These are phyloP conservation scores for Nematodospora anomalae DNA, from an alignment of 1,139 yeast species.

Conservation along the genomic window DNA sequence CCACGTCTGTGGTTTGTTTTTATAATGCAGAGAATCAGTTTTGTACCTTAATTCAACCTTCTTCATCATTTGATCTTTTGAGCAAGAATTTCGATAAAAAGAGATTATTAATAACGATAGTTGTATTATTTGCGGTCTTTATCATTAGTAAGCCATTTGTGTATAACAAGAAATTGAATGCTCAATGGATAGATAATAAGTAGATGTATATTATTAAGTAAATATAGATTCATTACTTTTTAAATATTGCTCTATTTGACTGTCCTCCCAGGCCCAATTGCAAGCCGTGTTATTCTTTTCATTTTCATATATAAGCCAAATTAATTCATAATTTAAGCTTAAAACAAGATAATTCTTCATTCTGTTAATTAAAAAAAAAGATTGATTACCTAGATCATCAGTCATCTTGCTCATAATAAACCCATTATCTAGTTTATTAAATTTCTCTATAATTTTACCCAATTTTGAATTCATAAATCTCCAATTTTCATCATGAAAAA, in stretches of 20 bases:
- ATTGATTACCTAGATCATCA: conserved; percentile 10
- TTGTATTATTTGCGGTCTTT: conserved; percentile 45
- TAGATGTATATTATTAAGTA: conserved; percentile 10
- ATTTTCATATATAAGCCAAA: conserved; percentile 39
- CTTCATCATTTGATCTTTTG: conserved; percentile 79
- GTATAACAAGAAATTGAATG: conserved; percentile 44
- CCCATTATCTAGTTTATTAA: conserved; percentile 20
- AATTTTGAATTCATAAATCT: conserved; percentile 27
- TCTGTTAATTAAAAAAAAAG: conserved; percentile 33
- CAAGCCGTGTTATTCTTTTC: not conserved
- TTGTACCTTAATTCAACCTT: conserved; percentile 77
- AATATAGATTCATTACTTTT: conserved; percentile 16
- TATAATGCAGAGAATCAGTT: conserved; percentile 65
- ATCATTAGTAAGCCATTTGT: conserved; percentile 61
- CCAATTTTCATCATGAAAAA: conserved; percentile 28
- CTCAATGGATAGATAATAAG: conserved; percentile 31
- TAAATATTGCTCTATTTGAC: conserved; percentile 23
- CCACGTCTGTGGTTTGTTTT: conserved; percentile 72
- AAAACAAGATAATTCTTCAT: conserved; percentile 43
- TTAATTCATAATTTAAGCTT: conserved; percentile 41
- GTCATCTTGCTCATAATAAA: conserved; percentile 12
- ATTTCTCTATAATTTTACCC: conserved; percentile 31
- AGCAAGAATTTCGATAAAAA: conserved; percentile 65
- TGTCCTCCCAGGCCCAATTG: not conserved
- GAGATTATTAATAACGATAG: conserved; percentile 63